Percentiles rank a stretch among this genome's conserved stretches.
These are phyloP conservation scores for Epichloe coenophiala DNA, from an alignment of 2,329 filamentous ascomycete genomes.

Conservation along the genomic window DNA sequence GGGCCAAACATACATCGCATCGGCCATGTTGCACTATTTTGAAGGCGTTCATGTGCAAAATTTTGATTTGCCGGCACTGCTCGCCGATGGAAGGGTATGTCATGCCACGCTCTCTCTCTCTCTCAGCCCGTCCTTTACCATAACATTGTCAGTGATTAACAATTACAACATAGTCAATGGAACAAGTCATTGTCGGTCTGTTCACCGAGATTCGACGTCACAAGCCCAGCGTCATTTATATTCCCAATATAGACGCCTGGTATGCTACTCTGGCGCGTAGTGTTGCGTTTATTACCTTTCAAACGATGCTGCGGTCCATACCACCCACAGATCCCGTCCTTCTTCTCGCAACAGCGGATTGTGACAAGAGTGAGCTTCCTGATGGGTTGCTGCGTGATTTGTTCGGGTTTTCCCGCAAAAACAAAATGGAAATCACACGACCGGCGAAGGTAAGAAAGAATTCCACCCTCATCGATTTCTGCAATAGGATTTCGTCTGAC, in stretches of 20 bases:
- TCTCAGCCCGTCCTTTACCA: not conserved
- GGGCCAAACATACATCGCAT: constrained; percentile 83
- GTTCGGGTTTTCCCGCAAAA: constrained; percentile 75
- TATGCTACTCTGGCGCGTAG: constrained; percentile 50
- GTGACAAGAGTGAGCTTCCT: constrained; percentile 47
- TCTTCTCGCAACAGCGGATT: constrained; percentile 73
- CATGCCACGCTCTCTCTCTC: not conserved
- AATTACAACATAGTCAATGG: constrained; percentile 43
- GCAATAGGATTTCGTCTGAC: no score
- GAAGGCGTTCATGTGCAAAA: constrained; percentile 91
- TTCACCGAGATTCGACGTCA: constrained; percentile 89
- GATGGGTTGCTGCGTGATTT: constrained; percentile 56
- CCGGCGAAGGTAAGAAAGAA: constrained; percentile 44
- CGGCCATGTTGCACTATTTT: constrained; percentile 76
- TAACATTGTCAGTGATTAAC: not conserved
- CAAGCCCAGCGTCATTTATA: constrained; percentile 90
- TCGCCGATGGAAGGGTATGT: constrained; percentile 67
- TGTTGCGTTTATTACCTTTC: constrained; percentile 66
- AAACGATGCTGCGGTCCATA: constrained; percentile 66
- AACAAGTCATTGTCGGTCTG: constrained; percentile 78
- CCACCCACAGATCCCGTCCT: constrained; percentile 85
- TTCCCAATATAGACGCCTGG: constrained; percentile 84
- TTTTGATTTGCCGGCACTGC: constrained; percentile 78
- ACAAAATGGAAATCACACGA: constrained; percentile 54
- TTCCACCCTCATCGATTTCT: not conserved